Evolutionary conservation across 192 early-diverging fungal species (phyloP), one percentile per base, ranked within the genome.

Genomic region (Coemansia sp.): DNA sequence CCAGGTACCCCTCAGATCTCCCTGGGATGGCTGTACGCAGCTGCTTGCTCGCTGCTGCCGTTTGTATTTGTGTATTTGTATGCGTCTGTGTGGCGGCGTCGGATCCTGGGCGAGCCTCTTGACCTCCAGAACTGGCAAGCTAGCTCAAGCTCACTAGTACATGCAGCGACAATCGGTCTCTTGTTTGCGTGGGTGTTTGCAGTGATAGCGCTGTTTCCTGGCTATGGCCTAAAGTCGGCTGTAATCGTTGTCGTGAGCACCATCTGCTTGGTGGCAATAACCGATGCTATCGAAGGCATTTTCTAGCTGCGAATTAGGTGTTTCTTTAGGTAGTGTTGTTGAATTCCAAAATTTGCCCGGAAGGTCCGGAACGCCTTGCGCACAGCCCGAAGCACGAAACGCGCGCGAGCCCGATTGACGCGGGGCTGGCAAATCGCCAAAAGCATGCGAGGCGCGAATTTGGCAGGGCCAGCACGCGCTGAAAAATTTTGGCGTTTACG

Each of bases 71-170:
- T 70, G 28, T 76, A 76, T 31, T 20, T 76, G 37, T 76, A 70
- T 20, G 72, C 67, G 16, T 76, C 72, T 1, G 55, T 76, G 23
- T 76, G 72, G 72, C 53, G 63, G 15, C 66, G 72, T 12, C 39
- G 72, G 38, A 55, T 76, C 6, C 58, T 61, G 19, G 63, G 72
- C 23, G 66, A 70, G 59, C 59, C 72, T 30, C 52, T 76, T 6
- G 62, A 76, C 19, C 52, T 76, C 49, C 66, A 76, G 45, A 57
- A 76, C 59, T 76, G 72, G 72, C 72, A 69, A 38, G 59, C 66
- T 7, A 43, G 50, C 37, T 55, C 66, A 7, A 76, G 40, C 52
- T 49, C 47, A 7, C 36, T 70, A 31, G 72, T 76, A 33, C 67
- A 65, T 26, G 59, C 39, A 4, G 72, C 72, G 6, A 76, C 72